phyloP scores from a whole-genome alignment of 192 early-diverging fungal species.

The Dimargaris cristalligena region DNA sequence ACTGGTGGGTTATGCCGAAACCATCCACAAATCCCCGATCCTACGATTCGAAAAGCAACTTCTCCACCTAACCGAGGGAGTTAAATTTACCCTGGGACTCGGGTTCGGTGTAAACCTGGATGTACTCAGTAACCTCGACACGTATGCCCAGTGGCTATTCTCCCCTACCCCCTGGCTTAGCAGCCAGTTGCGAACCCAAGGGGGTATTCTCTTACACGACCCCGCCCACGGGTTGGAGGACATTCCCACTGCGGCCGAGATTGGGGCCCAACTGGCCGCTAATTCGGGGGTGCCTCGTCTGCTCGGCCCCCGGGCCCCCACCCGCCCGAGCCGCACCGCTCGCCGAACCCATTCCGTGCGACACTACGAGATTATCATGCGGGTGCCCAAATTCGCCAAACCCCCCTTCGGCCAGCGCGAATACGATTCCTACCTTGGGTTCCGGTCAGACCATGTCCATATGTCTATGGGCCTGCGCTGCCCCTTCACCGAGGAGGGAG shows the following conservation, averaged over 20 bases:
- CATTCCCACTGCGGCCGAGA: neutral
- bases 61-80: conserved; percentile 1
- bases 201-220: neutral
- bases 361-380: conserved; percentile 10
- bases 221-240: neutral
- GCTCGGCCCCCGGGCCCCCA: neutral
- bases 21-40: neutral
- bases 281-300: neutral
- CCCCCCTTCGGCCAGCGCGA: neutral
- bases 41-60: conserved; percentile 8
- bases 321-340: neutral
- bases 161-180: conserved; percentile 10
- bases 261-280: neutral
- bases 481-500: neutral
- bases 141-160: neutral
- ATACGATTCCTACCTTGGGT: conserved; percentile 4
- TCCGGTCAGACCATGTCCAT: conserved; percentile 8
- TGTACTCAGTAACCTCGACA: neutral
- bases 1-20: conserved; percentile 1
- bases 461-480: conserved; percentile 10
- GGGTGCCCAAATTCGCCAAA: conserved; percentile 3
- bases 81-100: conserved; percentile 6
- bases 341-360: conserved; percentile 1
- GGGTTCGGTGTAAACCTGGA: conserved; percentile 8
- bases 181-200: conserved; percentile 2